These are phyloP conservation scores for Fusarium azukiicola DNA, from an alignment of 2,329 filamentous ascomycete species.

Conservation along the genomic window DNA sequence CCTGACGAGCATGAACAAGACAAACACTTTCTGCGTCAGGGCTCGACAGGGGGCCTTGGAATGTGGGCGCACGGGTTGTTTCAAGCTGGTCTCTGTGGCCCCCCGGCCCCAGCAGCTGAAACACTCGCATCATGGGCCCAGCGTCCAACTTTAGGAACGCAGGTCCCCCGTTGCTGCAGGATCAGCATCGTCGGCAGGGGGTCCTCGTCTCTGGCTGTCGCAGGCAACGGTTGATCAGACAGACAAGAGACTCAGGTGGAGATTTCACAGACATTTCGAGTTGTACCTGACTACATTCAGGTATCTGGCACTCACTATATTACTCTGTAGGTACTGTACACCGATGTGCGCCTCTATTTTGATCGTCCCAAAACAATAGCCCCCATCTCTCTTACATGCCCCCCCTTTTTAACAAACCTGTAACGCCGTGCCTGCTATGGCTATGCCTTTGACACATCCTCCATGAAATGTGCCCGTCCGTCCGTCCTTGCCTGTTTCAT, in stretches of 20 bases:
- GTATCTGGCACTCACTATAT: background rate
- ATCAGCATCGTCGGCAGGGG: slow-evolving; percentile 31
- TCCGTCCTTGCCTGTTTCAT: slow-evolving; percentile 31
- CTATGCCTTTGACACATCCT: slow-evolving; percentile 32
- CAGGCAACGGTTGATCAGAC: slow-evolving; percentile 44
- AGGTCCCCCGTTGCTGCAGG: slow-evolving; percentile 20
- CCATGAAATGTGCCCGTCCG: slow-evolving; percentile 16
- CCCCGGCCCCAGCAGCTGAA: slow-evolving; percentile 50
- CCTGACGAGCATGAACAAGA: slow-evolving; percentile 11
- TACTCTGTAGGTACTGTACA: slow-evolving; percentile 25
- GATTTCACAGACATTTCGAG: slow-evolving; percentile 14
- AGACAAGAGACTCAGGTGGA: slow-evolving; percentile 34
- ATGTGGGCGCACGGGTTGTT: slow-evolving; percentile 52
- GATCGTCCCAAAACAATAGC: slow-evolving; percentile 30
- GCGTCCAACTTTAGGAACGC: slow-evolving; percentile 33
- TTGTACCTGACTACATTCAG: slow-evolving; percentile 5
- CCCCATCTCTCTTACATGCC: slow-evolving; percentile 15
- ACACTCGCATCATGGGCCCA: slow-evolving; percentile 35
- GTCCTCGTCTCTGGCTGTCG: slow-evolving; percentile 30
- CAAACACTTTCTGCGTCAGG: slow-evolving; percentile 44
- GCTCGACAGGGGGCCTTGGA: slow-evolving; percentile 39
- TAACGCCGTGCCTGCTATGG: slow-evolving; percentile 48
- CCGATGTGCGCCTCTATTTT: slow-evolving; percentile 43
- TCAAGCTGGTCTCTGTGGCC: slow-evolving; percentile 44
- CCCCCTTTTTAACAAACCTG: slow-evolving; percentile 39